Evolutionary conservation across 129 eudicot genomes (phyloP).

Genomic region (Pittosporum tobira): DNA sequence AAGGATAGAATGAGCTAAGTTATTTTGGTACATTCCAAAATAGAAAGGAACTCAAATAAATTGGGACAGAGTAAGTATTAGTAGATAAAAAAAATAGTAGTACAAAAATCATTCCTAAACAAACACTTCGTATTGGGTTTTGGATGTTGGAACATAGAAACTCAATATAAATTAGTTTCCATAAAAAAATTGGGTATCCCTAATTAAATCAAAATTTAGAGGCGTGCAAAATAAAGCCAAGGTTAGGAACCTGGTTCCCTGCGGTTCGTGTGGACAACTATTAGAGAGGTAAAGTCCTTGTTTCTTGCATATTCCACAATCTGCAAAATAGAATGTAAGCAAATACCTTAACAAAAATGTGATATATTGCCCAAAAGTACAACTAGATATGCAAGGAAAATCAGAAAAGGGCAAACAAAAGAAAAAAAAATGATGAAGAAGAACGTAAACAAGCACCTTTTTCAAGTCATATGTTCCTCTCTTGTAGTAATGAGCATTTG

Average conservation of each 20-base stretch:
- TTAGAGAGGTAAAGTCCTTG: slow-evolving; percentile 72
- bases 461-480: slow-evolving; percentile 97
- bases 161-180: not conserved
- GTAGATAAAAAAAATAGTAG: no score
- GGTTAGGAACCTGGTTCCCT: slow-evolving; percentile 79
- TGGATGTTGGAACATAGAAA: not conserved
- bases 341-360: not conserved
- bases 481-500: slow-evolving; percentile 71
- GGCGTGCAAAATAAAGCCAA: not conserved
- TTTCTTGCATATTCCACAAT: slow-evolving; percentile 78
- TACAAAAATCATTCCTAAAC: no score
- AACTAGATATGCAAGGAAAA: not conserved
- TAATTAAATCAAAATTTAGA: no score
- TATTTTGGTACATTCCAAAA: no score
- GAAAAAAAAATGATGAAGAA: not conserved
- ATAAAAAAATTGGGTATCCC: not conserved
- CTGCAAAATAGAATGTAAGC: slow-evolving; percentile 22
- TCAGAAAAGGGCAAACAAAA: not conserved
- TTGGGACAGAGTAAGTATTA: not conserved
- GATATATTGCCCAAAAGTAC: not conserved
- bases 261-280: slow-evolving; percentile 91
- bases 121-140: no score
- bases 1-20: no score
- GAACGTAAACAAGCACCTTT: slow-evolving; percentile 34
- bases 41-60: not conserved